Percentiles rank a stretch among this genome's conserved stretches.
phyloP scores from a whole-genome alignment of 2,329 filamentous ascomycete species.

The Byssochlamys sp. region DNA sequence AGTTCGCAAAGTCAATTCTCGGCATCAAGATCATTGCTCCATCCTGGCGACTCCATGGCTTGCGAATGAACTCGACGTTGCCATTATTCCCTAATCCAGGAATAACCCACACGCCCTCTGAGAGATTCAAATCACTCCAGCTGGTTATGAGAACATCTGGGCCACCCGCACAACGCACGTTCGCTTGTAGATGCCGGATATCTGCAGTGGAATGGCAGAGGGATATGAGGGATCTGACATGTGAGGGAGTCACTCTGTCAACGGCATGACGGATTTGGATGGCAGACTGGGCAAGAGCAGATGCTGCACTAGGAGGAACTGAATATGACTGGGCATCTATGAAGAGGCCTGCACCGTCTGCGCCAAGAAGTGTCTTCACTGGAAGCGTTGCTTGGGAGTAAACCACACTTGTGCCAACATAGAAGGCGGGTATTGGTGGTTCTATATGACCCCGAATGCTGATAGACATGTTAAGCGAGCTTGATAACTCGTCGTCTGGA shows the following conservation, averaged over 20 bases:
- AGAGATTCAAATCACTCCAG: background rate
- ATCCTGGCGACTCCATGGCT: background rate
- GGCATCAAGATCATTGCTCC: background rate
- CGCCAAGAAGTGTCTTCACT: background rate
- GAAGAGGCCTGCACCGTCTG: background rate
- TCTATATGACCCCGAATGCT: background rate
- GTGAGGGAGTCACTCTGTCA: background rate
- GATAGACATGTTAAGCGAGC: background rate
- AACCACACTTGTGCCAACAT: background rate
- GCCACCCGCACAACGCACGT: background rate
- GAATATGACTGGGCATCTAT: background rate
- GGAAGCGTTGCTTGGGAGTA: background rate
- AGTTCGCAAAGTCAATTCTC: background rate
- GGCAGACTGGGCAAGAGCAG: background rate
- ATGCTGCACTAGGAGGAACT: background rate
- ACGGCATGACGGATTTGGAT: background rate
- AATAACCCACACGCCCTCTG: background rate
- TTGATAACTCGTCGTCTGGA: background rate
- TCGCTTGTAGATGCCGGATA: background rate
- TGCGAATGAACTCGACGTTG: background rate
- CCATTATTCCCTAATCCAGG: background rate
- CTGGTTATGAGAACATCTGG: background rate
- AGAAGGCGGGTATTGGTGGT: background rate
- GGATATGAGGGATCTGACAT: background rate
- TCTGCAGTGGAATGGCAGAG: background rate